Evolutionary conservation across 1,139 yeast genomes (phyloP).

Genomic region (Suhomyces taliae): DNA sequence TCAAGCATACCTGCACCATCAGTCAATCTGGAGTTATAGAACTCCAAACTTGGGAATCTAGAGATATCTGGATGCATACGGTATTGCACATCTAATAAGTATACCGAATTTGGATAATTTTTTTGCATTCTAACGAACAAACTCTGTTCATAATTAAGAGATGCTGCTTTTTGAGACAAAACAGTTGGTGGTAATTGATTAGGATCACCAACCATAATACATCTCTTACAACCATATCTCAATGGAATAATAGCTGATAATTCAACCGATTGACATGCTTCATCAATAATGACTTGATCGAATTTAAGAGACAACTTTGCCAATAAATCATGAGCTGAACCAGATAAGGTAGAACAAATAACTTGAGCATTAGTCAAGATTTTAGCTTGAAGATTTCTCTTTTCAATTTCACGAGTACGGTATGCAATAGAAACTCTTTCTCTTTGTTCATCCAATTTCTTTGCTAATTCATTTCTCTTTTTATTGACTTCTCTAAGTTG

Average conservation of each 20-base stretch:
- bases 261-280: conserved; percentile 98
- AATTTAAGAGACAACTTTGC: conserved; percentile 73
- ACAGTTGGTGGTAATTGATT: conserved; percentile 98
- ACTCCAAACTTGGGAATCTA: conserved; percentile 78
- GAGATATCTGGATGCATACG: conserved; percentile 98
- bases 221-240: conserved; percentile 84
- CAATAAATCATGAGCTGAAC: conserved; percentile 88
- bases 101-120: conserved; percentile 57
- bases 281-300: conserved; percentile 95
- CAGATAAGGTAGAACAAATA: conserved; percentile 90
- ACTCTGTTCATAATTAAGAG: conserved; percentile 81
- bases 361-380: conserved; percentile 79
- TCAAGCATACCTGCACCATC: conserved; percentile 74
- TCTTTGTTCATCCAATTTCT: conserved; percentile 74
- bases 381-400: conserved; percentile 70
- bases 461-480: conserved; percentile 67
- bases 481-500: conserved; percentile 56
- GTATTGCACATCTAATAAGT: conserved; percentile 88
- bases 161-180: conserved; percentile 72
- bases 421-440: conserved; percentile 66
- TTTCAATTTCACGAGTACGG: conserved; percentile 77
- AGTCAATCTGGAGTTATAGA: conserved; percentile 67
- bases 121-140: conserved; percentile 92
- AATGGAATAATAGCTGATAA: conserved; percentile 89
- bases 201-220: conserved; percentile 99